phyloP scores from a whole-genome alignment of 208 protist genomes.

The Leishmania tropica region DNA sequence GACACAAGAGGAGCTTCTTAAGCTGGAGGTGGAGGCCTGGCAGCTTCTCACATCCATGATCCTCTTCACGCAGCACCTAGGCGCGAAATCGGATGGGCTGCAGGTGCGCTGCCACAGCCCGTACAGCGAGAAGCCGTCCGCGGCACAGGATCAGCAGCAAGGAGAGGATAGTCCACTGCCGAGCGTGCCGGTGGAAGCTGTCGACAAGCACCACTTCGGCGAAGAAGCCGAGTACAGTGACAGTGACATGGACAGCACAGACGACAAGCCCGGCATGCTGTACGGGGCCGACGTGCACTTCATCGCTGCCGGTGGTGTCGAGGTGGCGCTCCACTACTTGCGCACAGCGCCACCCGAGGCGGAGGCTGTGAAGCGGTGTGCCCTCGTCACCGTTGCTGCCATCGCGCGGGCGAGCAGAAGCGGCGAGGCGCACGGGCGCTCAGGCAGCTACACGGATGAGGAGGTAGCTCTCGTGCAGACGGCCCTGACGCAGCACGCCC shows the following conservation, averaged over 20 bases:
- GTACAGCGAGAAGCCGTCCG: background rate
- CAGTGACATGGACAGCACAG: constrained; percentile 5
- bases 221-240: background rate
- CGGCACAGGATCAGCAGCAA: constrained; percentile 5
- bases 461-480: constrained; percentile 13
- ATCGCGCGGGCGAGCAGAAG: constrained; percentile 28
- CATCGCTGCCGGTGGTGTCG: constrained; percentile 53
- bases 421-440: constrained; percentile 13
- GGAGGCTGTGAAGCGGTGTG: constrained; percentile 50
- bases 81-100: constrained; percentile 8
- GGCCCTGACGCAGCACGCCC: constrained; percentile 19
- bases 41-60: constrained; percentile 63
- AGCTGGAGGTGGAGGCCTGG: constrained; percentile 76
- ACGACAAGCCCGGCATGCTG: constrained; percentile 15
- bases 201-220: background rate
- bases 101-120: constrained; percentile 9
- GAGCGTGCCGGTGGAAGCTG: background rate
- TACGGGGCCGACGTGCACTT: constrained; percentile 58
- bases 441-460: constrained; percentile 8
- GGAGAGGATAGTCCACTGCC: background rate
- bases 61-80: constrained; percentile 39
- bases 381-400: constrained; percentile 45
- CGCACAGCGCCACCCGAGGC: constrained; percentile 32
- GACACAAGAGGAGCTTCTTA: constrained; percentile 70
- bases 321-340: constrained; percentile 57